Conservation (phyloP, 441 rosid species). For the Metrosideros polymorpha region DNA sequence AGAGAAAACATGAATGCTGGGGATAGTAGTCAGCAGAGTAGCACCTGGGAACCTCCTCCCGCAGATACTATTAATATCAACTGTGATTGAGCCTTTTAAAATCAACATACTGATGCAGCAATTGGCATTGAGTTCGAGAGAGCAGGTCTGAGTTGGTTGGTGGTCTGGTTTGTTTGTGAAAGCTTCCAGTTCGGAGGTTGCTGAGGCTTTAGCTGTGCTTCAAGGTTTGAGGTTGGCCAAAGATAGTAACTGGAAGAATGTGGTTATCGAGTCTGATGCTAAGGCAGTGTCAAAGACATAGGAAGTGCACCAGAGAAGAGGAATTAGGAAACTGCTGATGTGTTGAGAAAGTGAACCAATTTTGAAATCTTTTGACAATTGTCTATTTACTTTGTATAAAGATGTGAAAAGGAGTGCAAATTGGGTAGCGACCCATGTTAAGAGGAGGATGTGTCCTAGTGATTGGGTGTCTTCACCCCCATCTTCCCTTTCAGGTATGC, state of each 20-base stretch:
- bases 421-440: not conserved
- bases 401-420: not conserved
- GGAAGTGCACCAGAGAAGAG: not conserved
- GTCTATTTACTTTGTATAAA: not conserved
- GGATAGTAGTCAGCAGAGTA: not conserved
- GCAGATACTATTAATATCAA: not conserved
- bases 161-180: not conserved
- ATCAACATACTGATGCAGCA: not conserved
- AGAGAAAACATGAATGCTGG: not conserved
- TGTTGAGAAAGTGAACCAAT: not conserved
- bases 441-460: not conserved
- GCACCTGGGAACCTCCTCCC: not conserved
- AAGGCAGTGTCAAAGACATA: not conserved
- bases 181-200: not conserved
- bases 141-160: not conserved
- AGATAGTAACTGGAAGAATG: not conserved
- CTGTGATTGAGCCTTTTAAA: not conserved
- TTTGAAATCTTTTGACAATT: not conserved
- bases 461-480: not conserved
- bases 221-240: not conserved
- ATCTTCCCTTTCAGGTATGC: not conserved
- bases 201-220: not conserved
- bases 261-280: not conserved
- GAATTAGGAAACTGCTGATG: not conserved
- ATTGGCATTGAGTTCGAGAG: not conserved